Conservation (phyloP, 441 rosid species). For the Pelargonium cotyledonis region DNA sequence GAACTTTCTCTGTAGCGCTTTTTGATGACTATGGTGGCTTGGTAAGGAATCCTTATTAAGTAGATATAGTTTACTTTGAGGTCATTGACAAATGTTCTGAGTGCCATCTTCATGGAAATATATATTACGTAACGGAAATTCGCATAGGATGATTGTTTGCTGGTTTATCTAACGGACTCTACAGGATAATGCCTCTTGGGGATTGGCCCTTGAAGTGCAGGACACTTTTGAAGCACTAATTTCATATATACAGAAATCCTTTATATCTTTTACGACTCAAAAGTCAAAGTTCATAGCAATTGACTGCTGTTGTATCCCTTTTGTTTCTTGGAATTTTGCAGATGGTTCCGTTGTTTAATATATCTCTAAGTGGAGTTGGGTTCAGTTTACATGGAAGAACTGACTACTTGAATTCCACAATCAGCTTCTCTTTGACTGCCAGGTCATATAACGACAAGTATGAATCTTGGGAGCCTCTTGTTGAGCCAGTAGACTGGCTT, state of each 20-base stretch:
- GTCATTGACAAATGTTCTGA: constrained; percentile 1
- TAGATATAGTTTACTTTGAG: constrained; percentile 9
- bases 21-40: constrained; percentile 97
- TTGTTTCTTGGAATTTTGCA: constrained; percentile 36
- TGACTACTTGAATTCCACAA: constrained; percentile 60
- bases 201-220: not conserved
- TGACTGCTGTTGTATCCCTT: constrained; percentile 12
- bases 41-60: constrained; percentile 44
- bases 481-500: constrained; percentile 85
- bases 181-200: not conserved
- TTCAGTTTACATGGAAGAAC: constrained; percentile 71
- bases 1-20: constrained; percentile 83
- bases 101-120: not conserved
- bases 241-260: not conserved
- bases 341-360: constrained; percentile 95
- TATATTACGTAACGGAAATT: not conserved
- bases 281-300: not conserved
- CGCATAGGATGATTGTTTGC: not conserved
- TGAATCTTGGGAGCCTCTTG: constrained; percentile 93
- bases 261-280: not conserved
- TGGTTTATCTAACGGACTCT: not conserved
- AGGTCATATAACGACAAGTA: constrained; percentile 93
- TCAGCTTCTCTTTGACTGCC: constrained; percentile 74
- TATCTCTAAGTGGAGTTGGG: constrained; percentile 66
- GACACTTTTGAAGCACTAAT: not conserved